phyloP scores from a whole-genome alignment of 257 asterid species.

The Petunia axillaris region DNA sequence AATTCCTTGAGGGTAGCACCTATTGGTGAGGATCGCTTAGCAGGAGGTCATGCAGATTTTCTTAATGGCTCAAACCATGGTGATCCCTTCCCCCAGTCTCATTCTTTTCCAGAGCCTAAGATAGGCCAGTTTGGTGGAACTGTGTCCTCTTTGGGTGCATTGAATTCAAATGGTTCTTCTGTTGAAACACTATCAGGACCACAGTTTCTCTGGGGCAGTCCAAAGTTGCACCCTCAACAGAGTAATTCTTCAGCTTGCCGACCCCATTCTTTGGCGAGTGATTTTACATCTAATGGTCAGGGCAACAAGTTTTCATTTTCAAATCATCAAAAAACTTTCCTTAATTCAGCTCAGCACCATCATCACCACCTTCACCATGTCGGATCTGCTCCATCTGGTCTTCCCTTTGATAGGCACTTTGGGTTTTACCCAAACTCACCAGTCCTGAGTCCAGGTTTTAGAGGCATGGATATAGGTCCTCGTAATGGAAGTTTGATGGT shows the following conservation, averaged over 20 bases:
- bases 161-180: slow-evolving; percentile 46
- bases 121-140: slow-evolving; percentile 44
- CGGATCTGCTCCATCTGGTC: slow-evolving; percentile 76
- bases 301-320: slow-evolving; percentile 43
- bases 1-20: slow-evolving; percentile 47
- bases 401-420: slow-evolving; percentile 44
- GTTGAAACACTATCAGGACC: slow-evolving; percentile 56
- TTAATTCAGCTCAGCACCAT: slow-evolving; percentile 41
- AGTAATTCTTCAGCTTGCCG: slow-evolving; percentile 38
- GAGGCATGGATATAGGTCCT: slow-evolving; percentile 36
- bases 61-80: slow-evolving; percentile 33
- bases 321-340: slow-evolving; percentile 38
- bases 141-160: slow-evolving; percentile 49
- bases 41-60: slow-evolving; percentile 32
- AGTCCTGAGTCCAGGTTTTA: slow-evolving; percentile 34
- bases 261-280: slow-evolving; percentile 32
- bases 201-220: slow-evolving; percentile 65
- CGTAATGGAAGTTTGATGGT: slow-evolving; percentile 38
- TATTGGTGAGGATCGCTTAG: slow-evolving; percentile 38
- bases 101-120: slow-evolving; percentile 54
- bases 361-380: slow-evolving; percentile 37
- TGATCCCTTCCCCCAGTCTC: slow-evolving; percentile 46
- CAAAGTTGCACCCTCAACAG: slow-evolving; percentile 47
- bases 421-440: slow-evolving; percentile 52
- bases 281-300: slow-evolving; percentile 37